phyloP scores from a whole-genome alignment of 1,139 yeast genomes.

The Suhomyces wounanorum region DNA sequence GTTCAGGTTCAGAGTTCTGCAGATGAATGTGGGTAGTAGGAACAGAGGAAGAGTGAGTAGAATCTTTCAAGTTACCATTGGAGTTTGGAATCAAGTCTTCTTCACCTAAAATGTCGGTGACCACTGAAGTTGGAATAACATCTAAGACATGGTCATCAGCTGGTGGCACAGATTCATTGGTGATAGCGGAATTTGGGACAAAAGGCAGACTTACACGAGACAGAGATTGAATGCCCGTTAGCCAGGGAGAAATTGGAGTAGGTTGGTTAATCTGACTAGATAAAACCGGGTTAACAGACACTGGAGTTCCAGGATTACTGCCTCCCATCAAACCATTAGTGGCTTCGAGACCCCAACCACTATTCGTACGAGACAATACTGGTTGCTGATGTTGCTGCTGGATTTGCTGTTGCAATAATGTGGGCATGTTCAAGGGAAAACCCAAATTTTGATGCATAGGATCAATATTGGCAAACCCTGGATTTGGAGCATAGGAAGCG shows the following conservation, averaged over 20 bases:
- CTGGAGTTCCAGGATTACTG: conserved; percentile 34
- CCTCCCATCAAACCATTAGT: conserved; percentile 20
- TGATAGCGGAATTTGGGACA: conserved; percentile 22
- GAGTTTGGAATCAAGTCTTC: conserved; percentile 16
- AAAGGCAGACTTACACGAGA: conserved; percentile 49
- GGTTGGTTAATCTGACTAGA: conserved; percentile 33
- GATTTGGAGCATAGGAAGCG: conserved; percentile 11
- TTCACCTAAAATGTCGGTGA: conserved; percentile 39
- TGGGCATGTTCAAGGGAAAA: conserved; percentile 28
- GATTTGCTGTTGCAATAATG: conserved; percentile 37
- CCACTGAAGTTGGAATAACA: conserved; percentile 40
- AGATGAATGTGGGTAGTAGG: neutral
- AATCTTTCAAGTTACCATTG: neutral
- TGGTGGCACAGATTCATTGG: conserved; percentile 1
- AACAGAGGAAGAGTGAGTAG: neutral
- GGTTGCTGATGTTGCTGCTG: conserved; percentile 34
- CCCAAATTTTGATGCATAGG: conserved; percentile 21
- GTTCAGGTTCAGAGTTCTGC: conserved; percentile 14
- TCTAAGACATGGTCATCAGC: conserved; percentile 35
- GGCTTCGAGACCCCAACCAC: conserved; percentile 46
- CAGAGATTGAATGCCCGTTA: conserved; percentile 32
- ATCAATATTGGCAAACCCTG: conserved; percentile 25
- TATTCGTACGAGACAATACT: conserved; percentile 35
- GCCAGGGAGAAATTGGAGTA: conserved; percentile 49
- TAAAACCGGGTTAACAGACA: conserved; percentile 26